Conservation (phyloP, 371 early-diverging fungal species). For the Mucor irregularis region DNA sequence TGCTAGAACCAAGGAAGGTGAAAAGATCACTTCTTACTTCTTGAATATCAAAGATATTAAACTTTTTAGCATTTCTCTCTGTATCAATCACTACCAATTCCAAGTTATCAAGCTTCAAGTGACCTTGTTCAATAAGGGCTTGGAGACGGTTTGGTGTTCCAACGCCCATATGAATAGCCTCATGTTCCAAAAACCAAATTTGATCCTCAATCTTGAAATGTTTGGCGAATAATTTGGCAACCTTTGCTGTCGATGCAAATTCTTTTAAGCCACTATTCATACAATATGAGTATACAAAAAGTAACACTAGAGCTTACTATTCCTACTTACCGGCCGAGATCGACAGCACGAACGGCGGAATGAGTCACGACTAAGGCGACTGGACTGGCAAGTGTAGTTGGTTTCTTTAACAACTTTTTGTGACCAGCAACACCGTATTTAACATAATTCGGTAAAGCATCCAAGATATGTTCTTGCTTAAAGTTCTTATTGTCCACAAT, state of each 20-base stretch:
- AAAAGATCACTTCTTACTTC: conserved; percentile 73
- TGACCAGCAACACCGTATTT: conserved; percentile 57
- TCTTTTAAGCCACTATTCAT: conserved; percentile 30
- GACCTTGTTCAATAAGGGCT: conserved; percentile 65
- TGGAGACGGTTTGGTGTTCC: conserved; percentile 84
- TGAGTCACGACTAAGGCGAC: conserved; percentile 71
- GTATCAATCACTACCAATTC: conserved; percentile 75
- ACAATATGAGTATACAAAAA: not conserved
- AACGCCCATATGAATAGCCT: conserved; percentile 69
- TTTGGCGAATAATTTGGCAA: conserved; percentile 84
- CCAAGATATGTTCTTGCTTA: conserved; percentile 54
- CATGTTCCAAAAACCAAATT: conserved; percentile 55
- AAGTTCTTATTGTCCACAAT: conserved; percentile 55
- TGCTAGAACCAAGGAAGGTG: conserved; percentile 37
- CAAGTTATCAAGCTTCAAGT: conserved; percentile 65
- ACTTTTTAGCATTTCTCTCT: conserved; percentile 73
- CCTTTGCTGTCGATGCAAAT: conserved; percentile 48
- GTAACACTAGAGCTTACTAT: too few relatives aligned
- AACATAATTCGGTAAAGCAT: conserved; percentile 56
- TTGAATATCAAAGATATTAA: conserved; percentile 74
- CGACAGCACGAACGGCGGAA: conserved; percentile 76
- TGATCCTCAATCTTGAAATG: conserved; percentile 85
- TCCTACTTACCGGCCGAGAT: conserved; percentile 55
- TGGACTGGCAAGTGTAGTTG: conserved; percentile 58
- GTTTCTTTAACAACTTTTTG: conserved; percentile 54